Percentiles rank a stretch among this genome's conserved stretches.
phyloP scores from a whole-genome alignment of 1,284 basidiomycete species.

The Termitomyces sp. region DNA sequence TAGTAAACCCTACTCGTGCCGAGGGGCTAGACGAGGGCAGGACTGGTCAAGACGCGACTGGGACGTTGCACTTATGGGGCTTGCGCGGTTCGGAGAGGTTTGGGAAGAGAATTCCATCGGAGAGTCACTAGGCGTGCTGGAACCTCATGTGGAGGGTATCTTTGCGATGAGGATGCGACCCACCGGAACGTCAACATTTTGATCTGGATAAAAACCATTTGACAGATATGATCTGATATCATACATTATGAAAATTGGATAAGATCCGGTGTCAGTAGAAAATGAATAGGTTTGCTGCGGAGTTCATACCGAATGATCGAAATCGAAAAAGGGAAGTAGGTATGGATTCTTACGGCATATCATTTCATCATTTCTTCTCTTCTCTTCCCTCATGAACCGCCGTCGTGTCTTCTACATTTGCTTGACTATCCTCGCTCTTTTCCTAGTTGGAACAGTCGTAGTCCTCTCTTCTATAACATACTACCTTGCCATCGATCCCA shows the following conservation, averaged over 20 bases:
- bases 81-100: conserved; percentile 42
- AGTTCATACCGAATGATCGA: conserved; percentile 6
- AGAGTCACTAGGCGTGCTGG: conserved; percentile 44
- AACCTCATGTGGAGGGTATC: conserved; percentile 41
- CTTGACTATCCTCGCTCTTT: conserved; percentile 74
- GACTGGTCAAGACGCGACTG: conserved; percentile 69
- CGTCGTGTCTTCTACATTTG: conserved; percentile 63
- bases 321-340: conserved; percentile 4
- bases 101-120: conserved; percentile 49
- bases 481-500: conserved; percentile 80
- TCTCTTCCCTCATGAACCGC: conserved; percentile 45
- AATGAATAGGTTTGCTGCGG: conserved; percentile 3
- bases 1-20: conserved; percentile 37
- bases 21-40: conserved; percentile 53
- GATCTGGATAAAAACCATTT: neutral
- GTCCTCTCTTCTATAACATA: conserved; percentile 89
- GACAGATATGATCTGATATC: neutral
- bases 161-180: conserved; percentile 49
- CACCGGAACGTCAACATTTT: conserved; percentile 29
- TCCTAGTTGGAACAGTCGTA: conserved; percentile 87
- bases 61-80: conserved; percentile 42
- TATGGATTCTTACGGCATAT: conserved; percentile 11
- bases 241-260: neutral
- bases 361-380: conserved; percentile 16
- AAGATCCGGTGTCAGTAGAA: neutral